These are phyloP conservation scores for Epichloe uncinata DNA, from an alignment of 2,329 filamentous ascomycete species.

Conservation along the genomic window DNA sequence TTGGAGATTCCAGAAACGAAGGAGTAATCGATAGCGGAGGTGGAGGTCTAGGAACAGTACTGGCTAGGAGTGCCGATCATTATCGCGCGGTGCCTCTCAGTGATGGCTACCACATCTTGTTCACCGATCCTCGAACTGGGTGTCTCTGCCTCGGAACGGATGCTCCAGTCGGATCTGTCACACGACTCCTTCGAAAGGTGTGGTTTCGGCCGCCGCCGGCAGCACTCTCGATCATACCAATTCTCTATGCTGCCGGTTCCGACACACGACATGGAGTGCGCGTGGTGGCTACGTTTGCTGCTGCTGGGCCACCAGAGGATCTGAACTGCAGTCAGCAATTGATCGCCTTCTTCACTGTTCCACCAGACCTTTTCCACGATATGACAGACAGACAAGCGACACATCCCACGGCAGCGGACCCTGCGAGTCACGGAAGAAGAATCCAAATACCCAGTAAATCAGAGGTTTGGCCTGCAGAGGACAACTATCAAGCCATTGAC, in stretches of 20 bases:
- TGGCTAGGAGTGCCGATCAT: conserved; percentile 39
- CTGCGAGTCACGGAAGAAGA: conserved; percentile 1
- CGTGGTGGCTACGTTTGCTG: conserved; percentile 42
- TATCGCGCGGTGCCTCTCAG: conserved; percentile 51
- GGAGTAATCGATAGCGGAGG: background rate
- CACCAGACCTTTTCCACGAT: conserved; percentile 38
- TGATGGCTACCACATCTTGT: conserved; percentile 52
- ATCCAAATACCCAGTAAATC: conserved; percentile 7
- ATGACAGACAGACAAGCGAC: conserved; percentile 10
- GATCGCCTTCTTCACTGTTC: conserved; percentile 48
- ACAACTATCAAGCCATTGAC: conserved; percentile 11
- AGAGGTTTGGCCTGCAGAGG: conserved; percentile 10
- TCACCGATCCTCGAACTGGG: conserved; percentile 45
- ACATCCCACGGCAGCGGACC: conserved; percentile 3
- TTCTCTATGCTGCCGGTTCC: conserved; percentile 41
- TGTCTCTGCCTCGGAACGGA: conserved; percentile 48
- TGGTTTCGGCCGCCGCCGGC: conserved; percentile 29
- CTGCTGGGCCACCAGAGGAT: conserved; percentile 9
- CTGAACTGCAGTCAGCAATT: conserved; percentile 17
- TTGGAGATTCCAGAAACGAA: background rate
- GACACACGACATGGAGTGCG: conserved; percentile 44
- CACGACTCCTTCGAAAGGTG: conserved; percentile 45
- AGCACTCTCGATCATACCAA: conserved; percentile 24
- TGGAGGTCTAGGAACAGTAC: conserved; percentile 15
- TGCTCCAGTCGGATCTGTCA: conserved; percentile 35